Evolutionary conservation across 371 early-diverging fungal genomes (phyloP), one percentile per base, ranked within the genome.

Genomic region (Mucor piriformis): DNA sequence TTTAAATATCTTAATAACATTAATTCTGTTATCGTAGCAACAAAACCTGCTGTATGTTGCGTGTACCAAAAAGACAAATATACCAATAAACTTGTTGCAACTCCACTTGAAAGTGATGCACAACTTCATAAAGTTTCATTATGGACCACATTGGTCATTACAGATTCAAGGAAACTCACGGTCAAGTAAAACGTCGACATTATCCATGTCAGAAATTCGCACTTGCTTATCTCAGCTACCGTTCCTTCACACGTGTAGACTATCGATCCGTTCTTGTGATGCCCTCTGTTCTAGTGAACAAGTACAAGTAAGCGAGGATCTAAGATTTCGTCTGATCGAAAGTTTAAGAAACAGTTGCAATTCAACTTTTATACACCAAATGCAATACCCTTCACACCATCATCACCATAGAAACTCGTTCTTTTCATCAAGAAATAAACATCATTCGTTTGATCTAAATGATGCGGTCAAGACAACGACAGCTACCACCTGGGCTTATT

Each of bases 221-320:
- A 32, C 54, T 2, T 70, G 71, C 21, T 55, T 74, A 32, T 51
- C 67, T 23, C 65, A 57, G 24, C 44, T 74, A 4, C 69, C 73
- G 0, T 73, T 75, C 38, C 37, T 71, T 11, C 33, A 7, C 24
- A 46, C 24, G 20, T 21, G 56, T 6, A 64, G 40, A 4, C 21
- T 51, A 10, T 48, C 71, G 2, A 40, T 70, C 6, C 35, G 49
- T 34, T 64, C 70, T 0, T 55, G 56, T 21, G 67, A 72, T n/a
- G 54, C 43, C 15, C 53, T 79, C 2, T 71, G 76, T 37, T 29
- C 40, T 18, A 69, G 74, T 25, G 78, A 81, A 32, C 77, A 69
- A 37, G 66, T 81, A 2, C 71, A 76, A 51, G 57, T 77, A 12
- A 66, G 67, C 23, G 76, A 77, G 11, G 78, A 81, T 61, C 56